Evolutionary conservation across 495 filamentous ascomycete species (phyloP).

Genomic region (Apodospora peruviana): DNA sequence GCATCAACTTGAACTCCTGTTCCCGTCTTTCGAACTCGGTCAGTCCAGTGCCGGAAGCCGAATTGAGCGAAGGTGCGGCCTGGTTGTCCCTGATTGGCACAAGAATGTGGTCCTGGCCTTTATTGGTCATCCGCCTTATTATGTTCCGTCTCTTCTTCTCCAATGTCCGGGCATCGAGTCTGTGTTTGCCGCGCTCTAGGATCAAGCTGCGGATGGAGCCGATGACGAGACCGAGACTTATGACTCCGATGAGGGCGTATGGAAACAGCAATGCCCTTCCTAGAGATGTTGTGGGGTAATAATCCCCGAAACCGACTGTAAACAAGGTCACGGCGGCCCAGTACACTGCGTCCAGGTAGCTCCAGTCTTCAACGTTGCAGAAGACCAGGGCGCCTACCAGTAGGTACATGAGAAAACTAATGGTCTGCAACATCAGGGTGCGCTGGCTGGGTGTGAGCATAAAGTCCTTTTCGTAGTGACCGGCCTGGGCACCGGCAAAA

Average conservation of each 20-base stretch:
- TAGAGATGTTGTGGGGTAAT: constrained; percentile 46
- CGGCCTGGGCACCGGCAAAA: constrained; percentile 55
- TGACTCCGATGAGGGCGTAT: constrained; percentile 73
- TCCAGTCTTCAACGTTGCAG: constrained; percentile 68
- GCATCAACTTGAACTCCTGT: constrained; percentile 79
- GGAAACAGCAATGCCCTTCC: constrained; percentile 70
- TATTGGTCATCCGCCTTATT: constrained; percentile 45
- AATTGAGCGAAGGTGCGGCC: not conserved
- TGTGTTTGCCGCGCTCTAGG: constrained; percentile 67
- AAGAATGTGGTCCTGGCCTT: constrained; percentile 44
- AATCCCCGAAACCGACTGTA: constrained; percentile 76
- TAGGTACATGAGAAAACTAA: constrained; percentile 69
- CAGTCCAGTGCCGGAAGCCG: constrained; percentile 2
- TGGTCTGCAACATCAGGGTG: constrained; percentile 85
- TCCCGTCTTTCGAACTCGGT: constrained; percentile 58
- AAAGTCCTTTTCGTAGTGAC: constrained; percentile 65
- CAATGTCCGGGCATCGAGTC: constrained; percentile 61
- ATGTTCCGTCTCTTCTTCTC: constrained; percentile 60
- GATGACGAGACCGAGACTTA: constrained; percentile 78
- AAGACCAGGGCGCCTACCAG: constrained; percentile 69
- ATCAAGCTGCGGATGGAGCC: constrained; percentile 76
- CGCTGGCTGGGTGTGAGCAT: constrained; percentile 67
- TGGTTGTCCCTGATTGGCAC: constrained; percentile 34
- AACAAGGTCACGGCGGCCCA: constrained; percentile 82
- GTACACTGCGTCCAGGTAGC: constrained; percentile 72